A percentile compares a stretch with the other conserved stretches of the same genome.
These are phyloP conservation scores for Erythrophleum fordii DNA, from an alignment of 306 rosid species.

Conservation along the genomic window DNA sequence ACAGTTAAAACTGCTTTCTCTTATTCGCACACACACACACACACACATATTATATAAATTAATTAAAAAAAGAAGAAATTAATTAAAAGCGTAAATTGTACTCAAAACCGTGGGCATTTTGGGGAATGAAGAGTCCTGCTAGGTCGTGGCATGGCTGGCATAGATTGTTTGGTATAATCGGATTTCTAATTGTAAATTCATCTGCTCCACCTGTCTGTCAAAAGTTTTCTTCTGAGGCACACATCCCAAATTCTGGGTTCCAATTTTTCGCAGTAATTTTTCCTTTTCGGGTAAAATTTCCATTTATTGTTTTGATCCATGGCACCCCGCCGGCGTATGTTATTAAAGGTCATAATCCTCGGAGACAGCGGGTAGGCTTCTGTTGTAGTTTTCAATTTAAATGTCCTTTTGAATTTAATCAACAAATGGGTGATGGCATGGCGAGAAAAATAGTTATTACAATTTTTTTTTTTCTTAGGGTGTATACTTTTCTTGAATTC, in stretches of 20 bases:
- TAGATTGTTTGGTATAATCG: background rate
- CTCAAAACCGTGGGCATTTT: background rate
- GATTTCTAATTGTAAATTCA: background rate
- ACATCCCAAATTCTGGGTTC: slow-evolving; percentile 30
- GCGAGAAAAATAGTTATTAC: background rate
- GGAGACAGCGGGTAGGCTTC: slow-evolving; percentile 93
- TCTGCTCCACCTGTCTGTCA: slow-evolving; percentile 44
- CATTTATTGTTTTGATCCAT: slow-evolving; percentile 49
- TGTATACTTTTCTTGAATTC: slow-evolving; percentile 20
- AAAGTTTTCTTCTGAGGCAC: background rate
- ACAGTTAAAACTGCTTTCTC: too few species aligned
- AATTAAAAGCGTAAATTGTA: background rate
- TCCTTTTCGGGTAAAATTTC: background rate
- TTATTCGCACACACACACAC: too few species aligned
- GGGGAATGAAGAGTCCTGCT: background rate
- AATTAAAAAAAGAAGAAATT: background rate
- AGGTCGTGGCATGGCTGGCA: background rate
- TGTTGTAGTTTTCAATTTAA: background rate
- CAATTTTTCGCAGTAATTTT: slow-evolving; percentile 4
- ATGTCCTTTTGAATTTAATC: slow-evolving; percentile 11
- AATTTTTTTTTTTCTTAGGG: background rate
- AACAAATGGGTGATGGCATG: background rate
- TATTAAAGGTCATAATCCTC: slow-evolving; percentile 95
- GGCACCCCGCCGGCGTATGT: slow-evolving; percentile 99
- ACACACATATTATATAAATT: too few species aligned